Evolutionary conservation across 371 early-diverging fungal species (phyloP), one percentile per base, ranked within the genome.

Genomic region (Syncephalis plumigaleata): DNA sequence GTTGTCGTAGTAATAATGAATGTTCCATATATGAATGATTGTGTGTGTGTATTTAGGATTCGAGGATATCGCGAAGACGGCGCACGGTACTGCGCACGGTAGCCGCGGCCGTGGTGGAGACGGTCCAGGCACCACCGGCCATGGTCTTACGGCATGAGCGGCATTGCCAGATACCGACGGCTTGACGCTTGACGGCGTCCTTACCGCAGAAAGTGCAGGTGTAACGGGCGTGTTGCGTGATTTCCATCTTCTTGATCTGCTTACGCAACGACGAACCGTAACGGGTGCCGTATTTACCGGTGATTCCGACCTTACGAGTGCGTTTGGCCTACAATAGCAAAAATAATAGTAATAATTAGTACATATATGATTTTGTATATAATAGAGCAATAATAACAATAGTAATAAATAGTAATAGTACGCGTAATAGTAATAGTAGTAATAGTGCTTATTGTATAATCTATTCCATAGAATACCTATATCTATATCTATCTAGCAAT

Each of bases 111-210:
- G 87, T 84, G 60, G 96, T 94, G 49, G 79, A 81, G 56, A 96
- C 81, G 48, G 90, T 87, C 88, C 93, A 99, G 57, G 99, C 99
- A 64, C 99, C 99, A 61, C 99, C 99, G 56, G 99, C 98, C 67
- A 98, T 70, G 61, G 70, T 70, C 78, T 94, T 90, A 62, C 76
- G 79, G 79, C 99, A 99, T 50, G 86, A 89, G 67, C 79, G 81
- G 82, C 99, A 99, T 71, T 88, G 79, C 99, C 99, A 99, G 80
- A 99, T 97, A 63, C 98, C 99, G 59, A 99, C 98, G 50, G 92
- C 84, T 50, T 75, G 64, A 66, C 99, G 89, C 79, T 87, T 92
- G 55, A 99, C 96, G 56, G 85, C 70, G 64, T 86, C 91, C 84
- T 50, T 55, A 64, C 99, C 99, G 81, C 99, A 99, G 88, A 95